Base-by-base conservation (phyloP, 495 filamentous ascomycete species). In the Hypomontagnella submonticulosa region DNA sequence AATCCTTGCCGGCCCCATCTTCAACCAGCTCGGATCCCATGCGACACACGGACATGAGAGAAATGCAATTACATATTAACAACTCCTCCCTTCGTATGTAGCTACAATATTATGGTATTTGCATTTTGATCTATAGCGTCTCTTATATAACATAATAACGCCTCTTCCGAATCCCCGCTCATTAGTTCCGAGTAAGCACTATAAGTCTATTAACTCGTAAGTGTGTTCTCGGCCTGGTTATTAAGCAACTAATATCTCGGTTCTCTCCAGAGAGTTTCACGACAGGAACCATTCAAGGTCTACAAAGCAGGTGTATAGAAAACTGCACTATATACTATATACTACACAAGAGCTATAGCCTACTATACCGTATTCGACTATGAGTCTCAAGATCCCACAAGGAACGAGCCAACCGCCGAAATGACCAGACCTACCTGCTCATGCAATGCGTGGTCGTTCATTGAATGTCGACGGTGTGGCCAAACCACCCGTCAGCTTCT, bases 341-440 rank as follows among this genome's bases (percentile, higher is more conserved):
- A 27, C 48, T 32, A 47, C 27, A 27, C 9, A 27, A 27, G 18
- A 52, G 42, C 56, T 57, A 69, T 51, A 63, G 19, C 16, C 15
- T 40, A 55, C 40, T 57, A 44, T 47, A 56, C 33, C 33, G 13
- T 12, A 60, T 42, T 37, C 40, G 19, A 50, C 20, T 42, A 41
- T 18, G 16, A 44, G 46, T 48, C 44, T 32, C 19, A 43, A 36
- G 37, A 43, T 47, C 50, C 34, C 49, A n/a, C 54, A 47, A 55
- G 40, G 19, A 47, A 44, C 36, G 54, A 33, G 66, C 57, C 43
- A 38, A 42, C 44, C 66, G 23, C 60, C 56, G 66, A 69, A 61
- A 69, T 69, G 55, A 55, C 19, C 60, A 53, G 40, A 43, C 60
- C 50, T 64, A 59, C 54, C 56, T 61, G 16, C 40, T 60, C 59